Conservation (phyloP, 2,329 filamentous ascomycete species). For the Diaporthe sp. region DNA sequence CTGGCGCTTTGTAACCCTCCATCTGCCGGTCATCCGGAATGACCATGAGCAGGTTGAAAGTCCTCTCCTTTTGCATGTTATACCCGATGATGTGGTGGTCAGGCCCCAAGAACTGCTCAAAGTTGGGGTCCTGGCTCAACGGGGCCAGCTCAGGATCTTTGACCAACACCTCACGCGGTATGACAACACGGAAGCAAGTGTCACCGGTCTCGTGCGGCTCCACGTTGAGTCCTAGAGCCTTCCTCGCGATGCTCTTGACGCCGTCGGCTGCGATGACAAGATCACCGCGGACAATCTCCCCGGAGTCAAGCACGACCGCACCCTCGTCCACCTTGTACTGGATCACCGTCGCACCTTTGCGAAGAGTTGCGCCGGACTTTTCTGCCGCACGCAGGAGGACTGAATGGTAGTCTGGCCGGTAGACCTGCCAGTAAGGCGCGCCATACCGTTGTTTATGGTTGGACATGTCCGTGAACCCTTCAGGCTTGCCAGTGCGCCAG, state of each 20-base stretch:
- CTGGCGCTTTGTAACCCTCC: slow-evolving; percentile 38
- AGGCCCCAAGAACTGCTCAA: slow-evolving; percentile 39
- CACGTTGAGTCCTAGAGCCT: slow-evolving; percentile 34
- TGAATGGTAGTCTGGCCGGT: slow-evolving; percentile 39
- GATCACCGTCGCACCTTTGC: slow-evolving; percentile 26
- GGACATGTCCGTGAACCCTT: slow-evolving; percentile 36
- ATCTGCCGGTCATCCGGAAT: slow-evolving; percentile 39
- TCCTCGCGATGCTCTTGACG: slow-evolving; percentile 36
- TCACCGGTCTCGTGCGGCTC: slow-evolving; percentile 39
- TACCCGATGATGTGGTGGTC: slow-evolving; percentile 40
- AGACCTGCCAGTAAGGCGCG: slow-evolving; percentile 39
- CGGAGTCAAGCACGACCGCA: slow-evolving; percentile 33
- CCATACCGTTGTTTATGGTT: slow-evolving; percentile 27
- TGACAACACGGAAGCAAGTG: slow-evolving; percentile 38
- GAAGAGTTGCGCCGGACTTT: slow-evolving; percentile 29
- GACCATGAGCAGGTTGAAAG: slow-evolving; percentile 39
- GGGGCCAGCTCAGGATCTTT: slow-evolving; percentile 35
- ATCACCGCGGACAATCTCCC: slow-evolving; percentile 33
- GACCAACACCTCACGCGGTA: slow-evolving; percentile 23
- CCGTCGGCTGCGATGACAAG: slow-evolving; percentile 35
- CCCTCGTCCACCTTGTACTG: slow-evolving; percentile 33
- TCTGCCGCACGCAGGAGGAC: slow-evolving; percentile 32
- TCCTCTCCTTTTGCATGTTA: slow-evolving; percentile 40
- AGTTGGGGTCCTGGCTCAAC: slow-evolving; percentile 36
- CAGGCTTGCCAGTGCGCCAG: slow-evolving; percentile 31